Evolutionary conservation across 2,329 filamentous ascomycete species (phyloP), one percentile per base, ranked within the genome.

Genomic region (Coniochaeta hoffmannii): DNA sequence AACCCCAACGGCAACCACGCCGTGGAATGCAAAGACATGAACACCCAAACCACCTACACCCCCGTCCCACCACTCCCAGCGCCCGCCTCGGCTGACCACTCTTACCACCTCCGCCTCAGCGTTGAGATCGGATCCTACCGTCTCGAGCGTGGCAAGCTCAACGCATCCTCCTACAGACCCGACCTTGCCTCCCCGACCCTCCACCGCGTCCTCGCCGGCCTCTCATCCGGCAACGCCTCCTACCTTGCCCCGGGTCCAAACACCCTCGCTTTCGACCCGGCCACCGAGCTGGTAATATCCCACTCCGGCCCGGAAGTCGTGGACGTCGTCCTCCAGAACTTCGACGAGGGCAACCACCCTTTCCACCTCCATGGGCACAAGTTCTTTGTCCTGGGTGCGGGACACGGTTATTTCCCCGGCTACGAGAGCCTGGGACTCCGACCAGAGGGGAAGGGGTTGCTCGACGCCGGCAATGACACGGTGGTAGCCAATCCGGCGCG

Each of bases 311-410:
- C 73, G 28, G 69, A 75, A 58, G 74, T 81, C 8, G 73, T 86
- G 24, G 82, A 86, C 61, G 71, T 86, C 32, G 68, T 86, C 32
- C 71, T 86, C 4, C 83, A 85, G 66, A 87, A 85, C 62, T 74
- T 81, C 58, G 82, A 86, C 58, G 74, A 75, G 71, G 63, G 83
- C 51, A 84, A 79, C 55, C 81, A 85, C 61, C 85, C 85, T 0
- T 86, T 87, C 73, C 85, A 88, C 68, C 70, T 89, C 1, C 87
- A 88, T 66, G 83, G 83, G 4, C 75, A 81, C 60, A 74, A 76
- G 59, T 81, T 86, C 69, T 84, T 82, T 68, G 72, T 83, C 17
- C 64, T 71, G 10, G 71, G 61, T n/a, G 60, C 61, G 32, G 90
- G 90, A 64, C 88, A 91, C 71, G 87, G 83, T 61, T 79, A 73